These are phyloP conservation scores for Gracilaria vermiculophylla DNA, from an alignment of 23 red algal genomes.

Conservation along the genomic window DNA sequence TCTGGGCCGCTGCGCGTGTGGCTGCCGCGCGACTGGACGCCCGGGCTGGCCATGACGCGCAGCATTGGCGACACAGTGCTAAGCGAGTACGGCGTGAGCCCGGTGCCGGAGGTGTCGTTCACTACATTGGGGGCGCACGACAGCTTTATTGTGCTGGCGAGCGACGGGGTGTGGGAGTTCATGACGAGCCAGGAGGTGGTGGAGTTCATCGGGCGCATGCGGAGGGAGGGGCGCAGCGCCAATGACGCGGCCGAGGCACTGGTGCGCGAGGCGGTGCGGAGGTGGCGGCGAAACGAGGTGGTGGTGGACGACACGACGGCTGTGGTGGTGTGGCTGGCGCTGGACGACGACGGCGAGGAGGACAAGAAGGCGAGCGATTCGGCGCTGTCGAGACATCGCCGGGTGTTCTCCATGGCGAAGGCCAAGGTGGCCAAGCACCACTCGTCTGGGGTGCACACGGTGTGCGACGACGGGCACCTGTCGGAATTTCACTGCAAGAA, in stretches of 20 bases:
- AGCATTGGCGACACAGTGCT: constrained; percentile 93
- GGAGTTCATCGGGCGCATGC: constrained; percentile 72
- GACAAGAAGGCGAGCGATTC: constrained; percentile 24
- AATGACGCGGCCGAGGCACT: constrained; percentile 78
- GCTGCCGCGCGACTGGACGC: constrained; percentile 84
- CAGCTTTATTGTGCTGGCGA: constrained; percentile 79
- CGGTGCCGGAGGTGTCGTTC: constrained; percentile 88
- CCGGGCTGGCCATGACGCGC: constrained; percentile 95
- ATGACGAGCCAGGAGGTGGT: constrained; percentile 86
- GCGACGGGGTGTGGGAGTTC: constrained; percentile 98
- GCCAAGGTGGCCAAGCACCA: constrained; percentile 32
- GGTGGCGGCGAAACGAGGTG: constrained; percentile 86
- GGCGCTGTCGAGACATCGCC: not conserved
- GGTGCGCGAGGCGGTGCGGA: constrained; percentile 89
- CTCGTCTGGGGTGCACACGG: constrained; percentile 27
- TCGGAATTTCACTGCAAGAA: constrained; percentile 56
- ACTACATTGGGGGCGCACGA: constrained; percentile 55
- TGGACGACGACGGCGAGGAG: constrained; percentile 47
- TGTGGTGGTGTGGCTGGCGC: constrained; percentile 89
- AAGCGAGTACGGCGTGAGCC: constrained; percentile 69
- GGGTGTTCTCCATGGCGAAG: constrained; percentile 30
- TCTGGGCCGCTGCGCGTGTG: constrained; percentile 89
- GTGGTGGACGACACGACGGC: constrained; percentile 96
- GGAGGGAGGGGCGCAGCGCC: constrained; percentile 48
- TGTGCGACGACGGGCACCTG: constrained; percentile 56